Evolutionary conservation across 1,284 basidiomycete species (phyloP), one percentile per base, ranked within the genome.

Genomic region (Neotropicomus parvogracilis): DNA sequence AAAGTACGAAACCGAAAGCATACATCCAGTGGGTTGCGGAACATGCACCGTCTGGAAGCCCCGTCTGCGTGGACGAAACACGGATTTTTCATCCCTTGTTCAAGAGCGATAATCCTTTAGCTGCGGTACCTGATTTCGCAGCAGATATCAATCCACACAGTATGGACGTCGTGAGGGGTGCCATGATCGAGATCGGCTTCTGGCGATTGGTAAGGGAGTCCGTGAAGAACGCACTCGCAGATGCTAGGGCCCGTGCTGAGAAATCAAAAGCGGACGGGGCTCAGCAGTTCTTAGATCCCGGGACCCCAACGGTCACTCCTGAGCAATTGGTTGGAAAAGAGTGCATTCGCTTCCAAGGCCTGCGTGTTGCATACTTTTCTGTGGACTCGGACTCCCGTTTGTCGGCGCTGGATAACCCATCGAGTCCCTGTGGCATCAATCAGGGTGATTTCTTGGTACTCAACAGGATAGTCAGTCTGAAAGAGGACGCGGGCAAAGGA

Each of bases 21-120:
- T 99, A 87, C 73, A 93, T 99, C 63, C 97, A 99, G 66, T 99
- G 97, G 97, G 91, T 99, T 14, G 93, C 91, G 36, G 86, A 91
- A 57, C 88, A 95, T 60, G 75, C 80, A 11, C 72, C 84, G 6
- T 85, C 85, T 0, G 79, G 83, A 11, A 91, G 87, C 54, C 93
- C 94, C 10, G 86, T 98, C 35, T 71, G 73, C 41, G 76, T 99
- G 55, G 85, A 93, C 65, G 93, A 99, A 72, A 91, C 89, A 33
- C 84, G 94, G 43, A 81, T 97, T 62, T 98, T 98, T 78, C 80
- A 93, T 65, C 87, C 85, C 33, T 75, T 99, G 11, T 99, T 99
- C 82, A 94, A 91, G 70, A 90, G 85, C 60, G 92, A 95, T 62
- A 88, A 94, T 59, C 95, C 97, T 0, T 79, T 88, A 1, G 82